phyloP scores from a whole-genome alignment of 495 filamentous ascomycete species.

The Talaromyces thailandensis region DNA sequence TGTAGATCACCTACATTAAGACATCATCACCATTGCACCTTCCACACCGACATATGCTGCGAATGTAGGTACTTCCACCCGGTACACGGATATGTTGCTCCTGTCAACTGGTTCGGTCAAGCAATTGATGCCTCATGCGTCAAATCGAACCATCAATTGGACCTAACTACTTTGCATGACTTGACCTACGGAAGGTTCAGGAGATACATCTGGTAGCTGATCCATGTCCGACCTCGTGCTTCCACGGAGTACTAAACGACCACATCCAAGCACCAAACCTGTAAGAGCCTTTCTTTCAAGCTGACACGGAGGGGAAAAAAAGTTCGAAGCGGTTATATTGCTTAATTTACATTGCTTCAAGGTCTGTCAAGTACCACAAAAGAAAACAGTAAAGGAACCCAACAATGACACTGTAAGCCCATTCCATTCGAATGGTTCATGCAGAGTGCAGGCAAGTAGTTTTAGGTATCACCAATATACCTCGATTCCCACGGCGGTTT shows the following conservation, averaged over 20 bases:
- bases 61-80: no score
- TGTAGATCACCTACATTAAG: no score
- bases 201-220: background rate
- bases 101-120: background rate
- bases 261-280: background rate
- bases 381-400: background rate
- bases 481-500: background rate
- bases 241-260: background rate
- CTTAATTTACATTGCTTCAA: conserved; percentile 6
- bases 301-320: background rate
- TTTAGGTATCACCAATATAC: background rate
- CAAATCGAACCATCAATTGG: background rate
- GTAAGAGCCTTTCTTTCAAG: background rate
- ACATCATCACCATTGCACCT: no score
- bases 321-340: conserved; percentile 2
- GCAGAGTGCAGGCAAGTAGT: background rate
- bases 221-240: background rate
- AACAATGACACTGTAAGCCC: background rate
- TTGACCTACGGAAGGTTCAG: background rate
- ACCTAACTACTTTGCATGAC: background rate
- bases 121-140: background rate
- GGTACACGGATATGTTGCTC: background rate
- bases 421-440: background rate
- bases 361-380: background rate
- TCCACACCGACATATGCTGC: no score